Evolutionary conservation across 2,329 filamentous ascomycete genomes (phyloP).

Genomic region (Aspergillus pseudoviridinutans): DNA sequence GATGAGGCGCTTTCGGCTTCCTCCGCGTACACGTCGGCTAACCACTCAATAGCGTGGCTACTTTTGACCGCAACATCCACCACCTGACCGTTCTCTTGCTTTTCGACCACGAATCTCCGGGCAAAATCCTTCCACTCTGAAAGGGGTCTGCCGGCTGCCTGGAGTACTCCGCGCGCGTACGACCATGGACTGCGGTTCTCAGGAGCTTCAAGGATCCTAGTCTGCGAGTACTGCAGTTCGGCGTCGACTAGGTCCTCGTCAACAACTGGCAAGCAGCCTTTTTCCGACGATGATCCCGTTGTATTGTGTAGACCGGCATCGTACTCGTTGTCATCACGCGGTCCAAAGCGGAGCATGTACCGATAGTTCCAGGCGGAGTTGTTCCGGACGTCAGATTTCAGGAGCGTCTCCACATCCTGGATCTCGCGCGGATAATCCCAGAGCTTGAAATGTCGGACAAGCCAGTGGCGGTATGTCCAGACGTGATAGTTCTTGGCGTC

Average conservation of each 20-base stretch:
- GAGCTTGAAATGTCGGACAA: slow-evolving; percentile 61
- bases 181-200: slow-evolving; percentile 96
- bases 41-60: slow-evolving; percentile 54
- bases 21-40: slow-evolving; percentile 44
- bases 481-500: slow-evolving; percentile 99
- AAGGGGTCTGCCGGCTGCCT: slow-evolving; percentile 56
- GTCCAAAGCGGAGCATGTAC: slow-evolving; percentile 83
- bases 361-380: slow-evolving; percentile 98
- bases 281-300: slow-evolving; percentile 16
- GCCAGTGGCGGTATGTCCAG: slow-evolving; percentile 87
- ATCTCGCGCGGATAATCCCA: slow-evolving; percentile 61
- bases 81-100: slow-evolving; percentile 33
- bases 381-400: slow-evolving; percentile 81
- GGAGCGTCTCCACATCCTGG: slow-evolving; percentile 64
- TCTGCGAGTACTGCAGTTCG: slow-evolving; percentile 71
- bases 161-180: slow-evolving; percentile 74
- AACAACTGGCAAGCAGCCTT: slow-evolving; percentile 42
- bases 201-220: slow-evolving; percentile 71
- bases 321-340: slow-evolving; percentile 42
- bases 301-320: slow-evolving; percentile 34
- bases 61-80: slow-evolving; percentile 49
- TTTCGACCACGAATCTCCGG: slow-evolving; percentile 50
- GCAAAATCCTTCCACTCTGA: slow-evolving; percentile 52
- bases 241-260: slow-evolving; percentile 63
- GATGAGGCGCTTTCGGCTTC: slow-evolving; percentile 42